phyloP scores from a whole-genome alignment of 2,329 filamentous ascomycete genomes.

The Aureobasidium uvarum region DNA sequence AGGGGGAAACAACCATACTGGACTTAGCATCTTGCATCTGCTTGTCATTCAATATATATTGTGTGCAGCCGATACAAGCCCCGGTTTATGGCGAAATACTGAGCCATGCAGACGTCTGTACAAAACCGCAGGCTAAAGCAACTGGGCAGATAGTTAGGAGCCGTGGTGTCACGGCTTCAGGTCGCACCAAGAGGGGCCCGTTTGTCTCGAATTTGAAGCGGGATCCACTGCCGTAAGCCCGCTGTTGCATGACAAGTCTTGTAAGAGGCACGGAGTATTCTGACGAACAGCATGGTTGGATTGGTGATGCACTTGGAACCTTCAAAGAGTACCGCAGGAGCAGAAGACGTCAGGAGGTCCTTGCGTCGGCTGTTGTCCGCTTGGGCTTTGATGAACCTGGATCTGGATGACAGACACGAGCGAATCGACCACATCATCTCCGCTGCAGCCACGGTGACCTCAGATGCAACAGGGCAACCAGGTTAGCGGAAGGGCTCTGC shows the following conservation, averaged over 20 bases:
- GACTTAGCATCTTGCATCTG: conserved; percentile 18
- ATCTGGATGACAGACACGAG: conserved; percentile 13
- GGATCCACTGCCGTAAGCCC: conserved; percentile 23
- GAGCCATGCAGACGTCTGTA: conserved; percentile 20
- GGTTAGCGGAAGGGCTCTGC: conserved; percentile 20
- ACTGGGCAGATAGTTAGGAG: conserved; percentile 1
- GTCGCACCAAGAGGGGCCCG: conserved; percentile 21
- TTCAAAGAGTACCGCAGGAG: conserved; percentile 10
- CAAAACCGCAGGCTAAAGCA: conserved; percentile 11
- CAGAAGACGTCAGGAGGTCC: conserved; percentile 17
- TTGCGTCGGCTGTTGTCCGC: conserved; percentile 8
- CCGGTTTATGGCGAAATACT: background rate
- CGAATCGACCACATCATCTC: conserved; percentile 1
- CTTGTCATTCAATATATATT: conserved; percentile 16
- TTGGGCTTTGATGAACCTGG: background rate
- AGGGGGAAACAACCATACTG: background rate
- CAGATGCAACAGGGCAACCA: conserved; percentile 22
- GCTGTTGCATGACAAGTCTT: conserved; percentile 22
- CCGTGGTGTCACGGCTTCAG: conserved; percentile 20
- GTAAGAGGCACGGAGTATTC: conserved; percentile 20
- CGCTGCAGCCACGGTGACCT: conserved; percentile 13
- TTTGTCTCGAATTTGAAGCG: conserved; percentile 23
- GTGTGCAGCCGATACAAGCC: background rate
- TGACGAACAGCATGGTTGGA: conserved; percentile 9
- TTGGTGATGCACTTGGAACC: background rate